These are phyloP conservation scores for Pulveroboletus frians DNA, from an alignment of 768 basidiomycete species.

Conservation along the genomic window DNA sequence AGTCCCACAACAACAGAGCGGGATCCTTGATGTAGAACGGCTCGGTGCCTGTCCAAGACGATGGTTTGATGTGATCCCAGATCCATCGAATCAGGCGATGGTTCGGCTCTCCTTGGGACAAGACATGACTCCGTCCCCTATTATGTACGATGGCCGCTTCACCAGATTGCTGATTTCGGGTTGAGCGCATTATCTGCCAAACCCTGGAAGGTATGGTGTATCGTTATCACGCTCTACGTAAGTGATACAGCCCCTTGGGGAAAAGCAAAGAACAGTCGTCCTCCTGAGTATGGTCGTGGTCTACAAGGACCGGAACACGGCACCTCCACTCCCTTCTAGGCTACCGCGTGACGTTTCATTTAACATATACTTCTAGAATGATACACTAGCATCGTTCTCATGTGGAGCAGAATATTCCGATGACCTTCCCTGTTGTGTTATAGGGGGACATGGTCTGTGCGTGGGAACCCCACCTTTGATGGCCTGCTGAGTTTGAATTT, in stretches of 20 bases:
- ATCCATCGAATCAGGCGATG: not conserved
- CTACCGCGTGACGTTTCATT: no score
- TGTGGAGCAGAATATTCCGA: not conserved
- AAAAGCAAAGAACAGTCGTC: not conserved
- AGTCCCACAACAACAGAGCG: not conserved
- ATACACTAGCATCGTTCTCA: not conserved
- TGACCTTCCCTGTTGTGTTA: no score
- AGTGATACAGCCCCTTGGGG: not conserved
- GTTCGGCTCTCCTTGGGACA: not conserved
- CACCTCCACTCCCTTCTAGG: not conserved
- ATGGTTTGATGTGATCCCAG: slow-evolving; percentile 1
- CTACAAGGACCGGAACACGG: not conserved
- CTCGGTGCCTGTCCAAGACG: not conserved
- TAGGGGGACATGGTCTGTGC: slow-evolving; percentile 50
- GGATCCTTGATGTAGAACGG: not conserved
- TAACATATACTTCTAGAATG: not conserved
- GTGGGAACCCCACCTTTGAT: slow-evolving; percentile 34
- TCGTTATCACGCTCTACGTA: not conserved
- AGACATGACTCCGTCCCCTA: not conserved
- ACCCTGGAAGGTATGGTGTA: not conserved
- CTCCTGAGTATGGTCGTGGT: not conserved
- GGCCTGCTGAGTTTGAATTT: slow-evolving; percentile 41
- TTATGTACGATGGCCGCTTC: not conserved
- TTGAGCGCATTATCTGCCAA: not conserved
- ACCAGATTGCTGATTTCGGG: not conserved